A percentile compares a stretch with the other conserved stretches of the same genome.
These are phyloP conservation scores for Calocybe cyanea DNA, from an alignment of 768 basidiomycete genomes.

Conservation along the genomic window DNA sequence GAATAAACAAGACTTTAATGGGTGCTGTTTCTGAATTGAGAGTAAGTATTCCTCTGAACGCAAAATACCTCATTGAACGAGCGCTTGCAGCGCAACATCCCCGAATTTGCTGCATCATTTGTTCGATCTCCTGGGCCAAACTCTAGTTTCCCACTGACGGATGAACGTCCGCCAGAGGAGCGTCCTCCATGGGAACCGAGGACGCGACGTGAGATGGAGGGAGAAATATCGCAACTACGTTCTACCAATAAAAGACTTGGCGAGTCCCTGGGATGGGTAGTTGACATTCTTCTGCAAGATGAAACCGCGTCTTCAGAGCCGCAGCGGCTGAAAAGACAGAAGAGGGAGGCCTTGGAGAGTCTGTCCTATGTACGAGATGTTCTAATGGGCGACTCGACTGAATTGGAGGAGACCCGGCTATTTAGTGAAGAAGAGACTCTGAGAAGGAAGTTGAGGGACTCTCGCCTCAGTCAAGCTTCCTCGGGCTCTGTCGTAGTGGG, in stretches of 20 bases:
- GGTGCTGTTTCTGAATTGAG: constrained; percentile 75
- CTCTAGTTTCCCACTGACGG: constrained; percentile 58
- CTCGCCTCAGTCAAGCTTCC: constrained; percentile 2
- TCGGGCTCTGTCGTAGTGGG: constrained; percentile 3
- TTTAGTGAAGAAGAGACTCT: constrained; percentile 46
- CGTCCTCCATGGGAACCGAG: constrained; percentile 68
- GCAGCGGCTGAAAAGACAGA: constrained; percentile 37
- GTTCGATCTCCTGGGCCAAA: constrained; percentile 51
- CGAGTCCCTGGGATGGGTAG: constrained; percentile 68
- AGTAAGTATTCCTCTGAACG: constrained; percentile 36
- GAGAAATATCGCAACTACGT: constrained; percentile 52
- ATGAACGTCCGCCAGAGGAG: constrained; percentile 55
- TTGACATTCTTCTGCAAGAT: constrained; percentile 65
- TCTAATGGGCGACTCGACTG: constrained; percentile 47
- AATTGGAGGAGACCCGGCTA: constrained; percentile 66
- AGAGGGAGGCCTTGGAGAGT: constrained; percentile 68
- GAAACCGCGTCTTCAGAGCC: constrained; percentile 38
- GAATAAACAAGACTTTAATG: constrained; percentile 82
- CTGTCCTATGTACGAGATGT: constrained; percentile 77
- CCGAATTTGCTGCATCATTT: constrained; percentile 73
- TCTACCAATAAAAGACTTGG: constrained; percentile 62
- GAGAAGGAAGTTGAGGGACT: constrained; percentile 6
- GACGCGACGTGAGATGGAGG: constrained; percentile 67
- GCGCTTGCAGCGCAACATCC: constrained; percentile 66
- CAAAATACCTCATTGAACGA: background rate